phyloP scores from a whole-genome alignment of 345 rosid genomes.

The Streptanthus diversifolius region DNA sequence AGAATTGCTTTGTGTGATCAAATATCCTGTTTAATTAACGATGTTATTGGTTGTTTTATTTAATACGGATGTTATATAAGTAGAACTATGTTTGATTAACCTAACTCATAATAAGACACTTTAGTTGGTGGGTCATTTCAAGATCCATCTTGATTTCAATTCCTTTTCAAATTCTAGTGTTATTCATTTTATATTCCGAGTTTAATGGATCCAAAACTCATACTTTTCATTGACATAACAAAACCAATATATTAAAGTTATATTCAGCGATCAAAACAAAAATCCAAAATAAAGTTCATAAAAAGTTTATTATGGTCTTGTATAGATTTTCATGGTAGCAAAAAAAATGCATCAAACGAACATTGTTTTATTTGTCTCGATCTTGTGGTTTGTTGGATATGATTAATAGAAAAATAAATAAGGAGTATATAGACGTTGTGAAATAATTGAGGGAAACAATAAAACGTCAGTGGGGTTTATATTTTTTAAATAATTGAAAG shows the following conservation, averaged over 20 bases:
- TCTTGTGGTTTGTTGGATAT: conserved; percentile 10
- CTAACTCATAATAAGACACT: conserved; percentile 21
- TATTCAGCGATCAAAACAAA: background rate
- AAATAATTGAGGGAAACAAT: conserved; percentile 35
- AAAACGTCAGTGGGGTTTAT: conserved; percentile 34
- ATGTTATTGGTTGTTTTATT: conserved; percentile 6
- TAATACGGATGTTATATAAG: background rate
- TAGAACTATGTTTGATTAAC: conserved; percentile 18
- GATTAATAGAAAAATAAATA: background rate
- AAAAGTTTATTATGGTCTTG: background rate
- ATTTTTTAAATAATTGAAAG: conserved; percentile 22
- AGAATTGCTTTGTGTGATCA: conserved; percentile 17
- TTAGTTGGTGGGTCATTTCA: conserved; percentile 20
- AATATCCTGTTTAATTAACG: conserved; percentile 16
- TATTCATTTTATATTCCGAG: background rate
- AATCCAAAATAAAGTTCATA: background rate
- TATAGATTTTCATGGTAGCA: background rate
- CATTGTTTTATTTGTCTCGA: background rate
- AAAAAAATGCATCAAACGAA: background rate
- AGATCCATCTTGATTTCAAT: conserved; percentile 12
- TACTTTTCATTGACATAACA: background rate
- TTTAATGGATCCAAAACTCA: background rate
- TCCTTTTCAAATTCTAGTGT: background rate
- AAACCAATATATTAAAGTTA: background rate
- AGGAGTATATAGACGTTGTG: conserved; percentile 21